Conservation (phyloP, 306 rosid species). For the Gillenia trifoliata region DNA sequence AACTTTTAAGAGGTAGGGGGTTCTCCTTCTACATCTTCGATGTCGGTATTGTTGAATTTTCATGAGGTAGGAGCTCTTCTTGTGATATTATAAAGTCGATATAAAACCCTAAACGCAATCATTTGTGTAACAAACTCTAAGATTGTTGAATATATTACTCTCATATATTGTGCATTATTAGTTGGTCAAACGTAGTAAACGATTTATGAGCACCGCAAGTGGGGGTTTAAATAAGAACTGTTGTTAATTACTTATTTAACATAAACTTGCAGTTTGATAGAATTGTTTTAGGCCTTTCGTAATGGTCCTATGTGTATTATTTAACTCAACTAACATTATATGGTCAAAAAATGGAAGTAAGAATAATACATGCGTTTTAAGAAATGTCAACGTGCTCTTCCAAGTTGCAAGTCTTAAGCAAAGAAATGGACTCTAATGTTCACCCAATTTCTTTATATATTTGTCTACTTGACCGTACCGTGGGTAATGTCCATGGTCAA, state of each 20-base stretch:
- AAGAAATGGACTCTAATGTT: background rate
- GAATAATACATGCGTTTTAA: background rate
- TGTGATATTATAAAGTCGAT: background rate
- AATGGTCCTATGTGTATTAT: slow-evolving; percentile 2
- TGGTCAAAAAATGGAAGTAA: background rate
- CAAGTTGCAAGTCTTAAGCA: background rate
- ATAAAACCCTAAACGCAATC: background rate
- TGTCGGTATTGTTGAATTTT: too few relatives aligned
- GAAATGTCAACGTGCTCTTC: background rate
- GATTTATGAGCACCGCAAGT: background rate
- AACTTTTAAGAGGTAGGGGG: background rate
- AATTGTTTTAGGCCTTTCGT: background rate
- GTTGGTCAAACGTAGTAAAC: background rate
- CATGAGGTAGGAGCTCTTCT: too few relatives aligned
- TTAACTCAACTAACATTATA: slow-evolving; percentile 4
- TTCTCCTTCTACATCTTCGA: too few relatives aligned
- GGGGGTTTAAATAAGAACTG: background rate
- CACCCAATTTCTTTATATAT: background rate
- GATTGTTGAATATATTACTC: too few relatives aligned
- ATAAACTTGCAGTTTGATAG: too few relatives aligned
- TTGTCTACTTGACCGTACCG: background rate
- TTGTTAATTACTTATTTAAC: background rate
- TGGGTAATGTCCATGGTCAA: too few relatives aligned
- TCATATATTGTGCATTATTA: background rate
- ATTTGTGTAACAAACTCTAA: background rate